Conservation (phyloP, 2,329 filamentous ascomycete species). For the Trichoderma koningii region DNA sequence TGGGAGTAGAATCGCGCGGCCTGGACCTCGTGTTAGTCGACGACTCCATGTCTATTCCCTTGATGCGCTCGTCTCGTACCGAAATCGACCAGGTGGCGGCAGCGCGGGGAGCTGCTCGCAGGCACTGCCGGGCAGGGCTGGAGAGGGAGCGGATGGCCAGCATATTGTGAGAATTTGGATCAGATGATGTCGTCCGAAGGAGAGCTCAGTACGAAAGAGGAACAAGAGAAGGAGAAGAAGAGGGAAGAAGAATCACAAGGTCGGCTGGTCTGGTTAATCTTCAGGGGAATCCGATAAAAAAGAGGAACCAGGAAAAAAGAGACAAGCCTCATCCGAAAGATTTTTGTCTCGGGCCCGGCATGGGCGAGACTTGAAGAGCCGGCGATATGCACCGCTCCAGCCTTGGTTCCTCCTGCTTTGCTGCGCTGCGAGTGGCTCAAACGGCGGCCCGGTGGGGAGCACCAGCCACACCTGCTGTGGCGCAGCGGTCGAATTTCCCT, state of each 20-base stretch:
- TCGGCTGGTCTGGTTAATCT: constrained; percentile 3
- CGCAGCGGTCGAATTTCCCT: constrained; percentile 27
- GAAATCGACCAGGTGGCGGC: constrained; percentile 46
- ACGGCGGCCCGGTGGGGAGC: constrained; percentile 13
- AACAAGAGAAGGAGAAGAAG: constrained; percentile 28
- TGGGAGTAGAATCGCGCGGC: constrained; percentile 65
- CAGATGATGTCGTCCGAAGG: neutral
- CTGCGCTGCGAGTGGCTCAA: constrained; percentile 26
- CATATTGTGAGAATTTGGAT: constrained; percentile 68
- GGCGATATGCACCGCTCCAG: constrained; percentile 28
- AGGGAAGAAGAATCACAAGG: constrained; percentile 28
- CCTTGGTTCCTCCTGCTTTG: constrained; percentile 13
- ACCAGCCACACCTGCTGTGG: constrained; percentile 31
- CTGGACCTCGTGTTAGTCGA: constrained; percentile 37
- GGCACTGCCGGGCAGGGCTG: constrained; percentile 74
- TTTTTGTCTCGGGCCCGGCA: constrained; percentile 30
- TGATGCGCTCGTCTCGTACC: constrained; percentile 32
- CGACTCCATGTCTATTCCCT: constrained; percentile 1
- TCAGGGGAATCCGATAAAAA: constrained; percentile 29
- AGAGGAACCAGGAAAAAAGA: constrained; percentile 5
- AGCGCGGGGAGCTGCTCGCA: constrained; percentile 67
- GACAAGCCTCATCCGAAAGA: constrained; percentile 9
- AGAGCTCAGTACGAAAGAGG: constrained; percentile 21
- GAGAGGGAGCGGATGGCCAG: constrained; percentile 78
- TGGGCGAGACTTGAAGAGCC: constrained; percentile 28